phyloP scores from a whole-genome alignment of 176 grass and related monocot genomes.

The Aegilops sharonensis region DNA sequence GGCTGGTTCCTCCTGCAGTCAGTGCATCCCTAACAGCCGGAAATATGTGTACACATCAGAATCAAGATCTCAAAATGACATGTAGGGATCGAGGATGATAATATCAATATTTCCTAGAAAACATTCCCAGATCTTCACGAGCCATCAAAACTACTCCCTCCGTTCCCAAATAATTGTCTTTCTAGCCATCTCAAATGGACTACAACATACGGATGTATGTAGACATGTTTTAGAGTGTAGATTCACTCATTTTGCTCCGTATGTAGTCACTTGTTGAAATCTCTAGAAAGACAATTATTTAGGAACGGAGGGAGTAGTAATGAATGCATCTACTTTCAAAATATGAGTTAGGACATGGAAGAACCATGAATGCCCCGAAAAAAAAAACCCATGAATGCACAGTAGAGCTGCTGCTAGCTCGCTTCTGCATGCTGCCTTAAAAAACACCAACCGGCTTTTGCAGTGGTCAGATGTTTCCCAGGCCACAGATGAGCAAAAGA shows the following conservation, averaged over 20 bases:
- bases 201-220: no score
- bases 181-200: no score
- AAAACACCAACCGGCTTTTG: conserved; percentile 36
- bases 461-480: conserved; percentile 30
- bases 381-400: conserved; percentile 19
- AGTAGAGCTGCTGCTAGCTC: conserved; percentile 20
- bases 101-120: conserved; percentile 11
- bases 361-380: conserved; percentile 33
- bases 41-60: conserved; percentile 29
- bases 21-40: conserved; percentile 59
- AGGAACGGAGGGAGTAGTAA: no score
- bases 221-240: no score
- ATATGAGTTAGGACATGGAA: conserved; percentile 7
- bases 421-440: conserved; percentile 30
- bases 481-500: conserved; percentile 36
- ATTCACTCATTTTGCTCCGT: no score
- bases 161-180: no score
- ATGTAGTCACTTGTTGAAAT: no score
- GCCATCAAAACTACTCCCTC: background rate
- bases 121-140: conserved; percentile 16
- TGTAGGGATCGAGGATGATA: background rate
- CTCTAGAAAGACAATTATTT: no score
- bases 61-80: conserved; percentile 15
- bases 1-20: conserved; percentile 78
- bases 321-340: conserved; percentile 13